Conservation (phyloP, 2,329 filamentous ascomycete genomes). For the Ilyonectria robusta region DNA sequence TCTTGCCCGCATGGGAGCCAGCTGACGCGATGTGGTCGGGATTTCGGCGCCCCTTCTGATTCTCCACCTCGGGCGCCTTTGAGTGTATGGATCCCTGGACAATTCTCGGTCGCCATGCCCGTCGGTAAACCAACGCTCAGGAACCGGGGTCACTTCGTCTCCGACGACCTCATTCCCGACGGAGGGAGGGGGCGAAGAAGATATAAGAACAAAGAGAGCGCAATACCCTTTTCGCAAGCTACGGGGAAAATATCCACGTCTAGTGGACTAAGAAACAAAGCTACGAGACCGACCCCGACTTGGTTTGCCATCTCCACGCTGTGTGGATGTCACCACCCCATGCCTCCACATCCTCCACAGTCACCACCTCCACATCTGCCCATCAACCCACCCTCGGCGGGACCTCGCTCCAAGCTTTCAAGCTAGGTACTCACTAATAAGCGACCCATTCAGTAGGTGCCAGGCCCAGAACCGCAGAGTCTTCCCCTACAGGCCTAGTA, state of each 20-base stretch:
- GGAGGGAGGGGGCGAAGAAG: neutral
- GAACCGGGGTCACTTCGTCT: neutral
- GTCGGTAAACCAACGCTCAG: neutral
- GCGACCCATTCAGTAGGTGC: constrained; percentile 46
- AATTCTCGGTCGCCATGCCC: constrained; percentile 10
- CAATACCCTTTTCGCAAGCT: neutral
- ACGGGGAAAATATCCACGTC: neutral
- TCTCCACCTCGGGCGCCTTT: constrained; percentile 29
- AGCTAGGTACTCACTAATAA: constrained; percentile 46
- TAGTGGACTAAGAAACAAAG: neutral
- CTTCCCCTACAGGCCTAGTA: constrained; percentile 38
- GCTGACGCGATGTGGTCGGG: constrained; percentile 29
- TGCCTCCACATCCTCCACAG: constrained; percentile 33
- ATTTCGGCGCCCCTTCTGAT: constrained; percentile 29
- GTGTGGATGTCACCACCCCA: constrained; percentile 25
- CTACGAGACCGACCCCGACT: constrained; percentile 5
- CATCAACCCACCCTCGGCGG: constrained; percentile 49
- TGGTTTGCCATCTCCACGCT: constrained; percentile 3
- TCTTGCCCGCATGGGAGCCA: constrained; percentile 15
- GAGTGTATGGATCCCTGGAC: constrained; percentile 11
- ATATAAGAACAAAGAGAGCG: neutral
- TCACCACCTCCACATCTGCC: constrained; percentile 49
- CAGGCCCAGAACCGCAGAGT: constrained; percentile 40
- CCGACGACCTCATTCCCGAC: neutral
- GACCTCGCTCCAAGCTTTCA: constrained; percentile 47